Evolutionary conservation across 1,284 basidiomycete species (phyloP), one percentile per base, ranked within the genome.

Genomic region (Puccinia sorghi): DNA sequence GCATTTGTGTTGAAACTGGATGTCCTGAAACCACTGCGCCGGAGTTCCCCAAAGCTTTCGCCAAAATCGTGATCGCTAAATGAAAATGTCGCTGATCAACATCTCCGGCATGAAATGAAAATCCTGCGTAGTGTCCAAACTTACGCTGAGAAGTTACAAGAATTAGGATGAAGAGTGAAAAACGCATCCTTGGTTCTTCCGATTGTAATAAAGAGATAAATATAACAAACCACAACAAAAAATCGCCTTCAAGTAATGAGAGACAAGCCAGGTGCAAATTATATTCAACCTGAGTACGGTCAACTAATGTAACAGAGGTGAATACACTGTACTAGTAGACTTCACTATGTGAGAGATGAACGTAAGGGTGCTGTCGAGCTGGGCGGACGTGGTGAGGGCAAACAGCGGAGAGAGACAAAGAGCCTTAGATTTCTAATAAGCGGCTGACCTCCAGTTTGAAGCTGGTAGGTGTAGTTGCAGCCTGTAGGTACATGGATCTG

Each of bases 141-240:
- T 69, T 37, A 69, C 66, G 50, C 15, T 32, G 27, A 48, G 66
- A 48, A 25, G 43, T 27, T 52, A 20, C 32, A 39, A 69, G 66
- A 37, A 69, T n/a, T 3, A 69, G 25, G 66, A 69, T 69, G 39
- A 69, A 32, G 50, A 69, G 43, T 32, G 66, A 69, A 52, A 69
- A 27, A 12, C 5, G 48, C 66, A 69, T 69, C 32, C 52, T 69
- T 50, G 39, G 5, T 46, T 52, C 57, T 20, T n/a, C 41, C 50
- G 20, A 13, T 64, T 46, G 22, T 43, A 12, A 43, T 22, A 8
- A 8, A 41, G 41, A 3, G 61, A 25, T 46, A 15, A 64, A 11
- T 22, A 64, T 46, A 64, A 43, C 20, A 64, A 37, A 22, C 37
- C 20, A 46, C 20, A 46, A n/a, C 15, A 25, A 64, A 17, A 46